Base-by-base conservation (phyloP, 305 asterid species). In the Fraxinus albicans region DNA sequence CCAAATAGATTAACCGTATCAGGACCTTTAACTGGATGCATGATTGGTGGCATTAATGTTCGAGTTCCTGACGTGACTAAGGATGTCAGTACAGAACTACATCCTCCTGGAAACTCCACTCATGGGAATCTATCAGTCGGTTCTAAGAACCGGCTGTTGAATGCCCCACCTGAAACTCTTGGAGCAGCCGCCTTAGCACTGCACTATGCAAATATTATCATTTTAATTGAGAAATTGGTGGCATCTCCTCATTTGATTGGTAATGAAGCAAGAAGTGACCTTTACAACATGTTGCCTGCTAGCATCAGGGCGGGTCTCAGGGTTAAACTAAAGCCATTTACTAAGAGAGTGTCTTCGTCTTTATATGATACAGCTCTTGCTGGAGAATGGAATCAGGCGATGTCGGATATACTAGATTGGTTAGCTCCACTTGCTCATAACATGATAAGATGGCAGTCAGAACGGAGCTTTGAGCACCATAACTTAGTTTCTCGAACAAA, bases 391-490 rank as follows among this genome's bases (percentile, higher is more conserved):
- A 95, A 88, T 8, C 92, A 91, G 35, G 98, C 94, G 2, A 94
- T 95, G 88, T 60, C 82, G 70, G 90, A 79, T 77, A 91, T 90
- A 5, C 93, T 95, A 6, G 97, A 91, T 69, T 95, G 99, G 99
- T 85, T 95, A 35, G 91, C 97, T 29, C 99, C 99, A 1, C 94
- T 95, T 27, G 98, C 99, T 78, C 98, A 95, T 81, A 92, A 90
- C 89, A 95, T 91, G 91, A 89, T 95, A 60, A 91, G 95, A 80
- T 95, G 99, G 99, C 99, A 95, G 82, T 92, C 99, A 0, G 98
- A 94, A 80, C 83, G 98, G 80, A 93, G 97, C 83, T 90, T 92
- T 67, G 99, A 93, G 85, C 95, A 94, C 85, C 98, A 91, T 80
- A 92, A 81, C 85, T 77, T 91, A 77, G 92, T 88, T 47, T 90